Base-by-base conservation (phyloP, 2,329 filamentous ascomycete genomes). In the Verticillium isaacii region DNA sequence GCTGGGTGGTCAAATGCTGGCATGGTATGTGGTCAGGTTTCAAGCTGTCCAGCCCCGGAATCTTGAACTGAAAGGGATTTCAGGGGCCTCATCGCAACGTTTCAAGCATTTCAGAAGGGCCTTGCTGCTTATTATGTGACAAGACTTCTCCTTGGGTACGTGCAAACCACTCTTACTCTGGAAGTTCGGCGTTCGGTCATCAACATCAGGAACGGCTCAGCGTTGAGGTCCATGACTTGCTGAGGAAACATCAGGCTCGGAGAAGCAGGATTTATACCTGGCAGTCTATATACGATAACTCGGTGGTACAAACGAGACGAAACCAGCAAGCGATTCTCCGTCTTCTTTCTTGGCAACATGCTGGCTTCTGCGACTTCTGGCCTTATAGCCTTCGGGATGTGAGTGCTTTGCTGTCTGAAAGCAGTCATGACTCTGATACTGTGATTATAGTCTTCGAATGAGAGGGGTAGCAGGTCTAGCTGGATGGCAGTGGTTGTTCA, bases 221-320 rank as follows among this genome's bases (percentile, higher is more conserved):
- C 8, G 8, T 55, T 3, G 14, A 55, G 9, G 3, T 9, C 12
- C 17, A n/a, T n/a, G 12, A 25, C 56, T 59, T 8, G 41, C 32
- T 37, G 7, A 19, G 9, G 9, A 15, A 23, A n/a, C 5, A 3
- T 52, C 32, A 39, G 62, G 25, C 58, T 62, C 5, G 56, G 72
- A 72, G 78, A 80, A 60, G 74, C 75, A 2, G 77, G 77, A 3
- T 78, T 79, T 61, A 80, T 79, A 56, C 79, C 78, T 4, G 79
- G 75, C 1, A 76, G 77, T 5, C 69, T 81, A 2, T 82, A 75
- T 66, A 80, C 79, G 0, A 73, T 81, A 0, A 79, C 78, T 0
- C 71, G 74, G 3, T 81, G 77, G 77, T 81, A 81, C 62, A 81
- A 77, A 36, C 71, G 73, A 5, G 70, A 73, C 9, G 78, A 81